A percentile compares a stretch with the other conserved stretches of the same genome.
phyloP scores from a whole-genome alignment of 2,329 filamentous ascomycete species.

The Sporothrix brasiliensis region DNA sequence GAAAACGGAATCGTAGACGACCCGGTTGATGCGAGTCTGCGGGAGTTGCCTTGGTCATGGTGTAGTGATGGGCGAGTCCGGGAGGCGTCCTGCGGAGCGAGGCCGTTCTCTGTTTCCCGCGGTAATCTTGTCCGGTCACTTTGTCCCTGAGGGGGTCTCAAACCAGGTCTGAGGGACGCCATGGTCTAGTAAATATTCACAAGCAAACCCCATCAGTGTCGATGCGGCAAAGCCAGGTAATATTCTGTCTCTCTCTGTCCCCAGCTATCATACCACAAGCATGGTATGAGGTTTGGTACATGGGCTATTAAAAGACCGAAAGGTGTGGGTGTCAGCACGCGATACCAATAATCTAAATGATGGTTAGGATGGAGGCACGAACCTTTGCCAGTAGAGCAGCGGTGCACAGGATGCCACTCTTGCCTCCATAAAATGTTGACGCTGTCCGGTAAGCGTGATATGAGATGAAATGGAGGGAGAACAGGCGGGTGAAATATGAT shows the following conservation, averaged over 20 bases:
- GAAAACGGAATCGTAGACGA: neutral
- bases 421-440: slow-evolving; percentile 11
- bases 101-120: slow-evolving; percentile 11
- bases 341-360: neutral
- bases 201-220: slow-evolving; percentile 23
- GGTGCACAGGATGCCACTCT: slow-evolving; percentile 7
- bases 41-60: neutral
- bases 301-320: neutral
- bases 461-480: neutral
- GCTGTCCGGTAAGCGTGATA: slow-evolving; percentile 22
- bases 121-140: neutral
- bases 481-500: neutral
- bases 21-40: neutral
- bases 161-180: slow-evolving; percentile 30
- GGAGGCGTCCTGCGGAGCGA: neutral
- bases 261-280: slow-evolving; percentile 8
- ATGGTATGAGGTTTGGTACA: neutral
- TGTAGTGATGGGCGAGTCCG: neutral
- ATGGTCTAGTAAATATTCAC: slow-evolving; percentile 18
- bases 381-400: slow-evolving; percentile 14
- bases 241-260: slow-evolving; percentile 4
- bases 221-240: neutral
- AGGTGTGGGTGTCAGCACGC: slow-evolving; percentile 6
- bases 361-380: neutral
- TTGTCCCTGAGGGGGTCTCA: slow-evolving; percentile 22